Percentiles rank a stretch among this genome's conserved stretches.
These are phyloP conservation scores for Neurospora sp. DNA, from an alignment of 495 filamentous ascomycete genomes.

Conservation along the genomic window DNA sequence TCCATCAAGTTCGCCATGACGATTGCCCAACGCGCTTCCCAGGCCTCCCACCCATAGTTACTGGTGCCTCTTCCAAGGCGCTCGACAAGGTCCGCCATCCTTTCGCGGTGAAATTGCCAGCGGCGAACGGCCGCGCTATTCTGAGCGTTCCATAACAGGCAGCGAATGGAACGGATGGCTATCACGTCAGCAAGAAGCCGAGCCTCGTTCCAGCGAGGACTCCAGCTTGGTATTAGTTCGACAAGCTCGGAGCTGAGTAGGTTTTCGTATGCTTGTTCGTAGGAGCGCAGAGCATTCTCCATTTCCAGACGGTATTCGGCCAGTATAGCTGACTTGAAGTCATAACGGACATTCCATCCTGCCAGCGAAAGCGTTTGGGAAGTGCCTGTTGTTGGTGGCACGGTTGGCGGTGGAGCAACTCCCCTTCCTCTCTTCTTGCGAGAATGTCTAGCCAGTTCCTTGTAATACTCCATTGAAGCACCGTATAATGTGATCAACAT, in stretches of 20 bases:
- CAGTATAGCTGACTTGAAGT: conserved; percentile 83
- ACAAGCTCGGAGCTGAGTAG: conserved; percentile 73
- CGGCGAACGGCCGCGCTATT: conserved; percentile 63
- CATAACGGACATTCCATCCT: conserved; percentile 85
- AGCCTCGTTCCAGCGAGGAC: conserved; percentile 75
- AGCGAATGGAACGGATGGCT: conserved; percentile 68
- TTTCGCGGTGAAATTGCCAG: conserved; percentile 64
- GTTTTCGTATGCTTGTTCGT: conserved; percentile 73
- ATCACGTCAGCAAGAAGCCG: conserved; percentile 70
- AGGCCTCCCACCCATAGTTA: conserved; percentile 80
- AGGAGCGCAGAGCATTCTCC: conserved; percentile 73
- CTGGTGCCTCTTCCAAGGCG: conserved; percentile 70
- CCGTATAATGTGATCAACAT: conserved; percentile 54
- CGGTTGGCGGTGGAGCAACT: conserved; percentile 66
- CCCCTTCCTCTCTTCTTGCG: conserved; percentile 73
- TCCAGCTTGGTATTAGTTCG: conserved; percentile 80
- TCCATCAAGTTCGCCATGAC: conserved; percentile 75
- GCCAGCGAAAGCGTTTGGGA: conserved; percentile 73
- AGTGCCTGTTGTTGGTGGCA: conserved; percentile 71
- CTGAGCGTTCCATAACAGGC: conserved; percentile 64
- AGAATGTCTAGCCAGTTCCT: conserved; percentile 79
- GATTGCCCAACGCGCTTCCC: conserved; percentile 74
- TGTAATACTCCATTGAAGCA: conserved; percentile 70
- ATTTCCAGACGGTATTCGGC: conserved; percentile 87
- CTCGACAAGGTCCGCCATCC: conserved; percentile 64